Percentiles rank a stretch among this genome's conserved stretches.
Evolutionary conservation across 208 protist genomes (phyloP).

Genomic region (Endotrypanum monterogeii): DNA sequence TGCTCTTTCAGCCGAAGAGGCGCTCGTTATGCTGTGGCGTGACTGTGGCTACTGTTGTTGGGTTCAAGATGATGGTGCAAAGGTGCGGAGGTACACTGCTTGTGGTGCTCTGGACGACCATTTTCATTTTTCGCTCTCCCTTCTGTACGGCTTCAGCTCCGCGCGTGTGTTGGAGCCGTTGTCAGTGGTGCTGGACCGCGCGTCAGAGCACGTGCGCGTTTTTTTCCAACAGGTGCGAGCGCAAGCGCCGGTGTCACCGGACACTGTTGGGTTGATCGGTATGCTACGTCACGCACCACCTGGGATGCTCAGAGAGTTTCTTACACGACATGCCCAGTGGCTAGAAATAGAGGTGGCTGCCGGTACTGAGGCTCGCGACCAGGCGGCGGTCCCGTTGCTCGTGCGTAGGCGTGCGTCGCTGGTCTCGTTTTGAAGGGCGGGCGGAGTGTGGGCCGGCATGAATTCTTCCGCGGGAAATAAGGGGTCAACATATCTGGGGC

Average conservation of each 20-base stretch:
- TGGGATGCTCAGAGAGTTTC: not conserved
- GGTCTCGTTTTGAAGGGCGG: conserved; percentile 39
- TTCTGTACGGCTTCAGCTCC: conserved; percentile 35
- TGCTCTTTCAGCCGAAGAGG: conserved; percentile 1
- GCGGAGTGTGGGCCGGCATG: conserved; percentile 17
- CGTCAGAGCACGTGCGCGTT: conserved; percentile 12
- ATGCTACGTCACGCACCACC: conserved; percentile 21
- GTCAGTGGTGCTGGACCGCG: conserved; percentile 20
- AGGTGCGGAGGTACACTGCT: conserved; percentile 53
- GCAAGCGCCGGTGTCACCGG: not conserved
- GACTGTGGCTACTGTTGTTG: conserved; percentile 53
- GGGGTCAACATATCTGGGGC: not conserved
- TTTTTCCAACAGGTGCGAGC: conserved; percentile 1
- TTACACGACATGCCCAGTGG: conserved; percentile 14
- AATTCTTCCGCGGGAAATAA: not conserved
- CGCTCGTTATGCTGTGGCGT: conserved; percentile 33
- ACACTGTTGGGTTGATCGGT: conserved; percentile 21
- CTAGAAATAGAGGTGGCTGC: not conserved
- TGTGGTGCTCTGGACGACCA: conserved; percentile 66
- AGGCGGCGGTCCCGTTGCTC: conserved; percentile 48
- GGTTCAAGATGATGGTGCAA: conserved; percentile 38
- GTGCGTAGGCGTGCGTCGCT: conserved; percentile 43
- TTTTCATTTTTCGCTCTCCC: conserved; percentile 35
- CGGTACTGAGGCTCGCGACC: not conserved
- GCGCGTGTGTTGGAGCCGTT: conserved; percentile 31